Evolutionary conservation across 257 asterid genomes (phyloP), one percentile per base, ranked within the genome.

Genomic region (Petunia axillaris): DNA sequence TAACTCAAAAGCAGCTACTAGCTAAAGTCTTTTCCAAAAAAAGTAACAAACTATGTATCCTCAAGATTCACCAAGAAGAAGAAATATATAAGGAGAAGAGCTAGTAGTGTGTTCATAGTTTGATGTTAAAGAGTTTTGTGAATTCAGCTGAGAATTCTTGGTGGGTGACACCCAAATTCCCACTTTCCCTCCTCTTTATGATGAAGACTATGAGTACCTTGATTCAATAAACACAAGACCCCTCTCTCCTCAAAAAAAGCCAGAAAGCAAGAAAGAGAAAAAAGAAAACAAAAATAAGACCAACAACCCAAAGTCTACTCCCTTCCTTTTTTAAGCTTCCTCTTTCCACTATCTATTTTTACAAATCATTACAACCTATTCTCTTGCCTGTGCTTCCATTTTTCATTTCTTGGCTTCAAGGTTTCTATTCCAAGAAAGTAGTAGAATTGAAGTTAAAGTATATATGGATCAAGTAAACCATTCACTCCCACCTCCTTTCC

Each of bases 401-500:
- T 62, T 2, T 78, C 25, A 0, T 11, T 53, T 3, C 82, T 58
- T 77, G 60, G 44, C 79, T 81, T 74, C 57, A 54, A 44, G 41
- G 79, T 79, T 44, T 62, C 79, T 40, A 54, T 77, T 37, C 11
- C 41, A 41, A 9, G 8, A 53, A 37, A 81, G 36, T 52, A 75
- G 50, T 52, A 11, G 54, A 78, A 9, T 53, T 53, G 46, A 85
- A 48, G 63, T 38, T 35, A 48, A 59, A 78, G 68, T 44, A 46
- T 71, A 9, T 9, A 82, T 83, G 85, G 85, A 85, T 80, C 84
- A 82, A 66, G 70, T 70, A 41, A 82, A 77, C 15, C 84, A 79
- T 79, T 77, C 82, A 78, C 91, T 91, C 2, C 97, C 97, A 46
- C 97, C 98, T 8, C 96, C 97, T 15, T 94, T 94, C 82, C 89